phyloP scores from a whole-genome alignment of 108 stramenopile genomes.

The Stephanodiscus minutulus region DNA sequence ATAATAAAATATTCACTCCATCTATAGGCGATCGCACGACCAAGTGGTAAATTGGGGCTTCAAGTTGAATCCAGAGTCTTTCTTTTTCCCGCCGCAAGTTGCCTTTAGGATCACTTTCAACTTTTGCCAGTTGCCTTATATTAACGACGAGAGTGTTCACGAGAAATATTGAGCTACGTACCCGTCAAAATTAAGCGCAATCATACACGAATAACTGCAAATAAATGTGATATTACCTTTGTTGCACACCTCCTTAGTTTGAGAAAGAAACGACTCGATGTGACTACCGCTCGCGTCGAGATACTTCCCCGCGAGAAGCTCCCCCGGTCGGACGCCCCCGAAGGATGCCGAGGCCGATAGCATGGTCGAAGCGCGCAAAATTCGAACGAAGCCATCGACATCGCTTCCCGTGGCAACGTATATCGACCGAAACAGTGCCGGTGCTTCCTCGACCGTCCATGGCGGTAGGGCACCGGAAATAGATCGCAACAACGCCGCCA shows the following conservation, averaged over 20 bases:
- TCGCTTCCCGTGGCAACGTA: conserved; percentile 51
- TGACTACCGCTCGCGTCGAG: conserved; percentile 58
- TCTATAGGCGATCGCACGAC: conserved; percentile 69
- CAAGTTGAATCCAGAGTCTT: conserved; percentile 77
- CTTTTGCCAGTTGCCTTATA: conserved; percentile 60
- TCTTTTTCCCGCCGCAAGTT: conserved; percentile 88
- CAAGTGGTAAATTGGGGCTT: conserved; percentile 76
- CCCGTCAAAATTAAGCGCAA: no score
- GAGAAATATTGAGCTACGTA: not conserved
- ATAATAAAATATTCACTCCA: conserved; percentile 13
- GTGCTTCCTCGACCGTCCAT: conserved; percentile 79
- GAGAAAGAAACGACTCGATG: conserved; percentile 55
- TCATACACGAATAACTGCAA: no score
- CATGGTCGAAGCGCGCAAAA: conserved; percentile 56
- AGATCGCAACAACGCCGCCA: conserved; percentile 66
- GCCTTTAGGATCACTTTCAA: conserved; percentile 72
- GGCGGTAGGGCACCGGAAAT: conserved; percentile 77
- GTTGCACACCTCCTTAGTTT: conserved; percentile 52
- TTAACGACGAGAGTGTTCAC: not conserved
- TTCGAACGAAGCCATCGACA: conserved; percentile 42
- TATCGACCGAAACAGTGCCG: conserved; percentile 55
- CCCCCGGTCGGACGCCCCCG: conserved; percentile 55
- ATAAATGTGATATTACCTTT: conserved; percentile 38
- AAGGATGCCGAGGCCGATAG: conserved; percentile 22
- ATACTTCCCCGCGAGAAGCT: conserved; percentile 61